Evolutionary conservation across 805 yeast genomes (phyloP), one percentile per base, ranked within the genome.

Genomic region (Ogataea neopini): DNA sequence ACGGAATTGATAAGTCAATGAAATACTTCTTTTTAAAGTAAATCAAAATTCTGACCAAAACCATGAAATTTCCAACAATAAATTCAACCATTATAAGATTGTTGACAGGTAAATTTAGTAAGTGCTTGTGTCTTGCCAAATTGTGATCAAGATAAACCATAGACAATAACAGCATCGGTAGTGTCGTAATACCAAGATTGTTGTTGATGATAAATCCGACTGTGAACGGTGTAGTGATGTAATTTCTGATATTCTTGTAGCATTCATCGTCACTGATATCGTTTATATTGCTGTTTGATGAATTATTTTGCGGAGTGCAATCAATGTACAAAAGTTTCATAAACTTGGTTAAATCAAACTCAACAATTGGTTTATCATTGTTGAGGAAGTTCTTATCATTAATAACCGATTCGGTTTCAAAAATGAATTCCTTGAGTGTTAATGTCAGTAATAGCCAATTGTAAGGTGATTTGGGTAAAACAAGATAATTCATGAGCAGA

Each of bases 171-270:
- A 79, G 57, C 28, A 79, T 53, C 0, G 85, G 84, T 49, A 76
- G 69, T 8, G 77, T 62, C 11, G 79, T 67, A 20, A 79, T 68
- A 1, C 83, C 82, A 44, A 80, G 61, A 50, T 78, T 79, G 56
- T 78, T 76, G 57, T 77, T 77, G 38, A 79, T 64, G n/a, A 59
- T 61, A 9, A 58, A 55, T 23, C 58, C 52, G 14, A 55, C 49
- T 25, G 61, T 59, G 48, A 61, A 59, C 4, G 58, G 55, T 14
- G 56, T 48, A 14, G 52, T 47, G 40, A 59, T 57, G 45, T 51
- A 60, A 18, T 48, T 44, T 32, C 48, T 53, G 19, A 62, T 49
- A 37, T 55, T 60, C 15, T 49, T 52, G 41, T 53, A 57, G 13
- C 56, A 48, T 22, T 51, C 59, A n/a, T 54, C 58, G 15, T 48